A percentile compares a stretch with the other conserved stretches of the same genome.
phyloP scores from a whole-genome alignment of 768 basidiomycete species.

The Mycena floridula region DNA sequence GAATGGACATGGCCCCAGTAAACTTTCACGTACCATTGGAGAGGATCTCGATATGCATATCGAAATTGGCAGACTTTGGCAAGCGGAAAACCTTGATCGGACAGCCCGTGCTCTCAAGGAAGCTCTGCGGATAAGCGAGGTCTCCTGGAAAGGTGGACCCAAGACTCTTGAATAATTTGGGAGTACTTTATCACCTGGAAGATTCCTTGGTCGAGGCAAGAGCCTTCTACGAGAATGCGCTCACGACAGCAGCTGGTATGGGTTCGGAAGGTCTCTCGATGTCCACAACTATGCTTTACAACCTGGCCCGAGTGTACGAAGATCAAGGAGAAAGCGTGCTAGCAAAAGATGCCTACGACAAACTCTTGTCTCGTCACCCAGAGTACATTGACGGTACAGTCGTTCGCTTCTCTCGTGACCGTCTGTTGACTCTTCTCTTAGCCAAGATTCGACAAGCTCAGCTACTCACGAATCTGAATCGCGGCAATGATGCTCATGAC shows the following conservation, averaged over 20 bases:
- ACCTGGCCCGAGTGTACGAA: conserved; percentile 89
- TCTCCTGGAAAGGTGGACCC: conserved; percentile 49
- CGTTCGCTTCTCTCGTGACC: not conserved
- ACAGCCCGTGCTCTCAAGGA: conserved; percentile 69
- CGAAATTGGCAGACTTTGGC: conserved; percentile 90
- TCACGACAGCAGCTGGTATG: conserved; percentile 49
- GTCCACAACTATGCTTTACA: conserved; percentile 83
- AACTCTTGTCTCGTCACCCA: conserved; percentile 83
- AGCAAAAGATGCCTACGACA: conserved; percentile 84
- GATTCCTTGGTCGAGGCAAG: conserved; percentile 51
- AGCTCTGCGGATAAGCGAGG: conserved; percentile 60
- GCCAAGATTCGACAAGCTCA: conserved; percentile 91
- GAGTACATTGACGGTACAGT: conserved; percentile 91
- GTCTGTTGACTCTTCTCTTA: conserved; percentile 22
- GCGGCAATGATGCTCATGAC: conserved; percentile 78
- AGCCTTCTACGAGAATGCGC: conserved; percentile 65
- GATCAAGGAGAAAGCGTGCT: conserved; percentile 65
- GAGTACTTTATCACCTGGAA: conserved; percentile 67
- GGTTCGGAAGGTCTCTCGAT: conserved; percentile 55
- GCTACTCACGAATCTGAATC: conserved; percentile 64
- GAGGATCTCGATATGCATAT: conserved; percentile 85
- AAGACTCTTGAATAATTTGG: conserved; percentile 76
- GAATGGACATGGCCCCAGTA: conserved; percentile 32
- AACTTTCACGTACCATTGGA: conserved; percentile 46
- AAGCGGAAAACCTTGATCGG: conserved; percentile 70